Percentiles rank a stretch among this genome's conserved stretches.
These are phyloP conservation scores for Arabidopsis arenosa DNA, from an alignment of 345 rosid species.

Conservation along the genomic window DNA sequence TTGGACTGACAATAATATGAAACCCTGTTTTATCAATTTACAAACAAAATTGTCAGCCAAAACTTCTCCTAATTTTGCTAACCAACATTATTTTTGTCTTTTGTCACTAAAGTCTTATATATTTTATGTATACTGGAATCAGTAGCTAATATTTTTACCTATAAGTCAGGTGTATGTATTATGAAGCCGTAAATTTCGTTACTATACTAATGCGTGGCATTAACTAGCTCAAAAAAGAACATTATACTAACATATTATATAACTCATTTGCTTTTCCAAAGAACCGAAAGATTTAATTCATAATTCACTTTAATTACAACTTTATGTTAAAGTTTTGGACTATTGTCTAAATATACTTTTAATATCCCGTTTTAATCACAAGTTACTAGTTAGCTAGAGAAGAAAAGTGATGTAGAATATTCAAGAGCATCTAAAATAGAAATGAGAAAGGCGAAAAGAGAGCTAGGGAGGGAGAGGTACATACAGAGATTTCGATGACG, in stretches of 20 bases:
- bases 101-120: no score
- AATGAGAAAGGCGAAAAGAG: constrained; percentile 7
- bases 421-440: constrained; percentile 40
- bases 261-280: constrained; percentile 41
- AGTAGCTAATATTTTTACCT: background rate
- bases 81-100: background rate
- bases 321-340: constrained; percentile 32
- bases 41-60: constrained; percentile 14
- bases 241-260: background rate
- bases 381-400: constrained; percentile 26
- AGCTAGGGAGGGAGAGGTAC: constrained; percentile 11
- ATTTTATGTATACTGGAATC: no score
- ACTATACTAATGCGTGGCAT: background rate
- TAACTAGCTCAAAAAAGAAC: background rate
- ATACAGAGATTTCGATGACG: constrained; percentile 62
- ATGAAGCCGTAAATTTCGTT: constrained; percentile 7
- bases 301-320: constrained; percentile 22
- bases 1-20: constrained; percentile 81
- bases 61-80: background rate
- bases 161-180: background rate
- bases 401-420: constrained; percentile 17
- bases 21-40: constrained; percentile 61
- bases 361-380: constrained; percentile 20
- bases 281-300: constrained; percentile 35
- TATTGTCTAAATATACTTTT: constrained; percentile 12